A percentile compares a stretch with the other conserved stretches of the same genome.
These are phyloP conservation scores for Bretschneidera sinensis DNA, from an alignment of 345 rosid species.

Conservation along the genomic window DNA sequence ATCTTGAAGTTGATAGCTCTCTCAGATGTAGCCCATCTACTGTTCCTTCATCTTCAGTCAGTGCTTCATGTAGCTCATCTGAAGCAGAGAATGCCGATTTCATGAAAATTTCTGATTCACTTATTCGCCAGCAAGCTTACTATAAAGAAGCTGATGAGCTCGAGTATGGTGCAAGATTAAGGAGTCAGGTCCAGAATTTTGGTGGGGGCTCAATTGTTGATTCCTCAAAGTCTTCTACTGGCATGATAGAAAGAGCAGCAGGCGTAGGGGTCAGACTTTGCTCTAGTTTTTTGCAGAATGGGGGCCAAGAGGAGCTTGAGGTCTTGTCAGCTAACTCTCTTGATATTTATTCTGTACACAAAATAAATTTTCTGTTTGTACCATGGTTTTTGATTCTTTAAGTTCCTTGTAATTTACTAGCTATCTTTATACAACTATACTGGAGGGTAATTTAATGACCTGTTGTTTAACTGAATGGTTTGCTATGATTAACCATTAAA, in stretches of 20 bases:
- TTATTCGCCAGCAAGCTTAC: not conserved
- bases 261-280: not conserved
- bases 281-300: not conserved
- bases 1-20: not conserved
- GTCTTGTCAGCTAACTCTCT: too few relatives aligned
- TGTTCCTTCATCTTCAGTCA: not conserved
- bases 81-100: not conserved
- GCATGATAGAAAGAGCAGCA: not conserved
- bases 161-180: not conserved
- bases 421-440: too few relatives aligned
- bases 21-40: not conserved
- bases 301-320: not conserved
- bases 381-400: too few relatives aligned
- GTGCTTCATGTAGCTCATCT: too few relatives aligned
- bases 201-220: not conserved
- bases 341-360: too few relatives aligned
- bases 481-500: too few relatives aligned
- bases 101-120: not conserved
- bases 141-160: not conserved
- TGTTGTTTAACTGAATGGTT: too few relatives aligned
- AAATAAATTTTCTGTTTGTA: too few relatives aligned
- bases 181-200: not conserved
- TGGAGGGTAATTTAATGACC: too few relatives aligned
- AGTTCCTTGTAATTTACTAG: too few relatives aligned
- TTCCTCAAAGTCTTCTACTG: not conserved